These are phyloP conservation scores for Polysphondylium violaceum DNA, from an alignment of 78 protist genomes.

Conservation along the genomic window DNA sequence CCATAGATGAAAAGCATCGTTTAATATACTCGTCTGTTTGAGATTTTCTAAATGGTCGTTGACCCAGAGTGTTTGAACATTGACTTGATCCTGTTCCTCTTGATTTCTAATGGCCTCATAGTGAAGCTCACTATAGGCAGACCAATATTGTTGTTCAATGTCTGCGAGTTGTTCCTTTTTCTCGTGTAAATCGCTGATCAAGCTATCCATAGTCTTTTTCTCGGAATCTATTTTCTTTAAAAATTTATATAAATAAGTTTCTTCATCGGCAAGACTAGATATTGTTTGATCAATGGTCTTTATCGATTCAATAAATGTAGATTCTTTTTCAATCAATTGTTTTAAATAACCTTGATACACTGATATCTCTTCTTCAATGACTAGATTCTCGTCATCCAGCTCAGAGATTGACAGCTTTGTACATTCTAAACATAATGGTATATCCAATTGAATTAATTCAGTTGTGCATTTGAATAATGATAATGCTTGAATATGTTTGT, in stretches of 20 bases:
- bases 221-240: neutral
- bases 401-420: constrained; percentile 34
- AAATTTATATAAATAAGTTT: neutral
- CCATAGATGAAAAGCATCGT: constrained; percentile 94
- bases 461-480: constrained; percentile 49
- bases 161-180: neutral
- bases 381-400: constrained; percentile 30
- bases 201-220: constrained; percentile 1
- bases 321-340: constrained; percentile 11
- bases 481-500: constrained; percentile 29
- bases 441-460: constrained; percentile 41
- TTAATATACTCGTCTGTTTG: constrained; percentile 86
- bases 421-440: constrained; percentile 73
- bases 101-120: constrained; percentile 16
- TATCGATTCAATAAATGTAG: neutral
- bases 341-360: constrained; percentile 12
- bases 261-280: constrained; percentile 6
- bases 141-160: constrained; percentile 41
- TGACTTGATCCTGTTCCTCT: constrained; percentile 54
- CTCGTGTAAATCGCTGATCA: neutral
- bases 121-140: constrained; percentile 41
- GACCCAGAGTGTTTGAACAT: constrained; percentile 31
- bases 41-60: constrained; percentile 74
- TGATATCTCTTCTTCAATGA: constrained; percentile 4
- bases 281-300: neutral